phyloP scores from a whole-genome alignment of 176 grass and related monocot genomes.

The Bothriochloa decipiens region DNA sequence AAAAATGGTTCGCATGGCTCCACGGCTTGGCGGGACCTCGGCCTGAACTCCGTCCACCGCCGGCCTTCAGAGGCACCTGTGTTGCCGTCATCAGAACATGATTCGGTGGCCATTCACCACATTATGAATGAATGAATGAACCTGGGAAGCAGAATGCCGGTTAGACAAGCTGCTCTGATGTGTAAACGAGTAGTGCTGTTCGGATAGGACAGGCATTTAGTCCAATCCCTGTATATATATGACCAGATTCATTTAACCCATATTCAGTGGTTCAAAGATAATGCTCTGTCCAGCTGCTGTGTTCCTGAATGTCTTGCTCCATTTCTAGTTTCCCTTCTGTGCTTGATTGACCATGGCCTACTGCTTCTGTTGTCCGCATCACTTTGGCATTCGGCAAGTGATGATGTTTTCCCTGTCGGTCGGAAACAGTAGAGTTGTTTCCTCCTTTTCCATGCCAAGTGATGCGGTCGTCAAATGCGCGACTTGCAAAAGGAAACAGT shows the following conservation, averaged over 20 bases:
- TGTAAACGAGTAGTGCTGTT: slow-evolving; percentile 53
- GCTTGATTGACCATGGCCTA: neutral
- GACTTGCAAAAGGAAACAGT: neutral
- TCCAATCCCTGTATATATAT: slow-evolving; percentile 55
- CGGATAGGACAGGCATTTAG: slow-evolving; percentile 35
- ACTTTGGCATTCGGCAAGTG: neutral
- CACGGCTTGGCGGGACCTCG: slow-evolving; percentile 12
- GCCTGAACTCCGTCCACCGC: neutral
- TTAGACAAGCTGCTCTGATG: slow-evolving; percentile 44
- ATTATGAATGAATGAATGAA: slow-evolving; percentile 53
- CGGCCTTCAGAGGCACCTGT: neutral
- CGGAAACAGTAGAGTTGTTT: neutral
- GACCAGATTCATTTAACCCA: slow-evolving; percentile 58
- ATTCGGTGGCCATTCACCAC: slow-evolving; percentile 33
- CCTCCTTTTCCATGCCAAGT: neutral
- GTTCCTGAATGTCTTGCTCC: neutral
- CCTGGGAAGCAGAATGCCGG: slow-evolving; percentile 45
- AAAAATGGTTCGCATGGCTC: slow-evolving; percentile 11
- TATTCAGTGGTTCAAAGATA: slow-evolving; percentile 47
- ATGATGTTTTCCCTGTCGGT: neutral
- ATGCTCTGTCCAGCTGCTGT: neutral
- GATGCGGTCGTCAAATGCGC: neutral
- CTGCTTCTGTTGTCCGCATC: neutral
- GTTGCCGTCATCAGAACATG: slow-evolving; percentile 18
- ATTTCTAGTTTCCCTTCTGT: neutral